Evolutionary conservation across 208 protist species (phyloP).

Genomic region (Novymonas esmeraldas): DNA sequence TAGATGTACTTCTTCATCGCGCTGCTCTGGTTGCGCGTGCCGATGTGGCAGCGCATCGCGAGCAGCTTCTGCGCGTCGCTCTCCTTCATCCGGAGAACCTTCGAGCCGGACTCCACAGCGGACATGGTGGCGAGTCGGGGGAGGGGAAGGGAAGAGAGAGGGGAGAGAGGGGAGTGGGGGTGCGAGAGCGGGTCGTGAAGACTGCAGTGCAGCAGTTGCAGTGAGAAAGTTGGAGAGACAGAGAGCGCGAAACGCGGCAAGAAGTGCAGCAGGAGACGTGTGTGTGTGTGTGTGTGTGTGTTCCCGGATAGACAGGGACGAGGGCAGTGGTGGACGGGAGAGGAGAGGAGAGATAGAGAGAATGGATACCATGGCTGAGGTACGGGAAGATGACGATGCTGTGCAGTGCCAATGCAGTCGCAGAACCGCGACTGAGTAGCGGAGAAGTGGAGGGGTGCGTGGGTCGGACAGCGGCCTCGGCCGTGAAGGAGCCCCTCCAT

Average conservation of each 20-base stretch:
- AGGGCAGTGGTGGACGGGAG: background rate
- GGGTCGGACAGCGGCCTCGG: no score
- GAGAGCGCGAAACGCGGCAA: no score
- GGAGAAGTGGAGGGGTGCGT: no score
- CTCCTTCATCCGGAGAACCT: conserved; percentile 81
- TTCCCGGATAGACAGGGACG: background rate
- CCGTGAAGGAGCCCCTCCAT: no score
- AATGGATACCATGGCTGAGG: no score
- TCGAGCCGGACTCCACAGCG: conserved; percentile 74
- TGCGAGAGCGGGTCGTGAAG: no score
- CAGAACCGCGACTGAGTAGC: no score
- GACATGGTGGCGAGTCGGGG: conserved; percentile 45
- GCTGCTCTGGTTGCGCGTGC: conserved; percentile 94
- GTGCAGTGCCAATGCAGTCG: no score
- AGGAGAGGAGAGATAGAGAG: background rate
- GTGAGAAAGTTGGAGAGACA: no score
- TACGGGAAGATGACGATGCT: background rate
- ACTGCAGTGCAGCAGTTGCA: no score
- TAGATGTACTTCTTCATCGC: conserved; percentile 97
- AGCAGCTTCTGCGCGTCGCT: conserved; percentile 98
- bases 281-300: background rate
- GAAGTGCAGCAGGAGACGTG: background rate
- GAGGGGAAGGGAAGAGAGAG: background rate
- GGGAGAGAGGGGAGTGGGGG: background rate
- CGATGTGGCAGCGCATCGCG: conserved; percentile 96